Evolutionary conservation across 169 alveolate genomes (phyloP), one percentile per base, ranked within the genome.

Genomic region (Cryptosporidium sp.): DNA sequence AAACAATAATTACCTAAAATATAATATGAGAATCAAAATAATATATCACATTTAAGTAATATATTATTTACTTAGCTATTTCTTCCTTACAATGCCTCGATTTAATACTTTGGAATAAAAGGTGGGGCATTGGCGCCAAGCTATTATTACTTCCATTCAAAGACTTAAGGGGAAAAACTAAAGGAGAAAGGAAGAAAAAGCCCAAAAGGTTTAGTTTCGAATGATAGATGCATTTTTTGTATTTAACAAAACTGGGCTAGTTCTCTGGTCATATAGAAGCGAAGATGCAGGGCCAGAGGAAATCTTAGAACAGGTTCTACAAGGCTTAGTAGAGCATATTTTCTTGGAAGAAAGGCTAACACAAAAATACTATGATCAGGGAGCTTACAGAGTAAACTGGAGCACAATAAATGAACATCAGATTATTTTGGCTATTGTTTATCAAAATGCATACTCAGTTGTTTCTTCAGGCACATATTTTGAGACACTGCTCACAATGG

Each of bases 201-300:
- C 72, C 51, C 14, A 8, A 6, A 65, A 37, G 33, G 12, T 18
- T 65, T 14, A 33, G 31, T 18, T 21, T 26, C 60, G n/a, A 14
- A 80, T 80, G 89, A 80, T 80, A 62, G 89, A 80, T 44, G 75
- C 65, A 62, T 62, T 80, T 53, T 80, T 80, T 67, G 70, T 80
- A 14, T 80, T 80, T 39, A 80, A 80, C 26, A 80, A 80, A 48
- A 21, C 56, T 23, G 89, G 89, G 44, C 33, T 80, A 44, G 44
- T 80, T 62, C 75, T 80, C 39, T 80, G 89, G 89, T 80, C 89
- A 14, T 80, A 62, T 60, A 14, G 42, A 39, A 42, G 44, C 18
- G 67, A 35, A 4, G 75, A 80, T 42, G 89, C 73, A 18, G 70
- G 48, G 0, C 48, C 69, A 39, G 16, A 21, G n/a, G 53, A 31